Conservation (phyloP, 768 basidiomycete genomes). For the Lentinula sp. region DNA sequence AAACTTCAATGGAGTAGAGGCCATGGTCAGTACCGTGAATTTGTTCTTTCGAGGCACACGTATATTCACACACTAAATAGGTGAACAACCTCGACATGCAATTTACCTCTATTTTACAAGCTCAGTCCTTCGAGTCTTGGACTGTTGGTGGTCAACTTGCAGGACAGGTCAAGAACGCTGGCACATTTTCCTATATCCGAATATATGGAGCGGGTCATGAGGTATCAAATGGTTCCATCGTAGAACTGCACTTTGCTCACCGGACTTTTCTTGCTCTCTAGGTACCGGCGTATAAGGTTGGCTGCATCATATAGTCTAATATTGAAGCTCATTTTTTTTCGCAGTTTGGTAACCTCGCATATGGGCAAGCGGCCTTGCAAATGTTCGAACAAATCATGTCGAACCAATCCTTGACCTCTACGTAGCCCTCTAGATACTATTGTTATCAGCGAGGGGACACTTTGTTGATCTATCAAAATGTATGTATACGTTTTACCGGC, state of each 20-base stretch:
- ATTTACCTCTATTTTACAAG: conserved; percentile 22
- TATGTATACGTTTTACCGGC: too few relatives aligned
- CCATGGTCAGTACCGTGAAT: conserved; percentile 22
- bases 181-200: conserved; percentile 39
- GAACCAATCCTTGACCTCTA: conserved; percentile 9
- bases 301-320: not conserved
- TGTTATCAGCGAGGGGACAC: too few relatives aligned
- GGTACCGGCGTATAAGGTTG: conserved; percentile 21
- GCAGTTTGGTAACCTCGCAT: conserved; percentile 11
- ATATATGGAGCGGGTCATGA: conserved; percentile 25
- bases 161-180: conserved; percentile 38
- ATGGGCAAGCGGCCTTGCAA: conserved; percentile 17
- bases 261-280: not conserved
- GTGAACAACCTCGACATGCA: conserved; percentile 22
- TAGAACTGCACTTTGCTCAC: not conserved
- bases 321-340: not conserved
- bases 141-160: conserved; percentile 28
- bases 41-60: not conserved
- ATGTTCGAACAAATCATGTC: conserved; percentile 20
- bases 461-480: too few relatives aligned
- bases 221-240: not conserved
- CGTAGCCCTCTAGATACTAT: not conserved
- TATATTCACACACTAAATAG: not conserved
- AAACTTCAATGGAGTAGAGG: conserved; percentile 38
- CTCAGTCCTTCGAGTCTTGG: conserved; percentile 27